Conservation (phyloP, 129 eudicot genomes). For the Calendula officinalis region DNA sequence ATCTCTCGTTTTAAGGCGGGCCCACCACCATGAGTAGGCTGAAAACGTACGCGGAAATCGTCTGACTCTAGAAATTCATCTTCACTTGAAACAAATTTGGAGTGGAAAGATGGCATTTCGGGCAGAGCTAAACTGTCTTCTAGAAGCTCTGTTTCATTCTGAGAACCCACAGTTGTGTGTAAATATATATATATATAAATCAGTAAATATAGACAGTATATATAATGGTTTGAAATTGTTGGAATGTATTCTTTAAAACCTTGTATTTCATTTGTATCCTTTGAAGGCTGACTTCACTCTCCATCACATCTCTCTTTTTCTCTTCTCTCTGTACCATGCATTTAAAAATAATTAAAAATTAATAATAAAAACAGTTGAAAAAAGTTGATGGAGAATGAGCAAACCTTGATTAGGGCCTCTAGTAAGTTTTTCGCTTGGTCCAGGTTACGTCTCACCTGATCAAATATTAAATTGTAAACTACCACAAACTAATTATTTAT, state of each 20-base stretch:
- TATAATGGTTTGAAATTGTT: too few species aligned
- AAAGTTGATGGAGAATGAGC: not conserved
- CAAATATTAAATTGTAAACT: not conserved
- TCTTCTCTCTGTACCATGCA: slow-evolving; percentile 72
- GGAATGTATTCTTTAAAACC: slow-evolving; percentile 33
- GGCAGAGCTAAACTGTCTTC: slow-evolving; percentile 80
- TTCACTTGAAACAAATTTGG: slow-evolving; percentile 69
- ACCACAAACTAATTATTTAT: too few species aligned
- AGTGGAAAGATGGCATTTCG: slow-evolving; percentile 58
- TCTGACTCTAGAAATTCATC: slow-evolving; percentile 86
- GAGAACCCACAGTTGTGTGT: slow-evolving; percentile 15
- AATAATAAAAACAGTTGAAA: slow-evolving; percentile 2
- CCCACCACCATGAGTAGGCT: too few species aligned
- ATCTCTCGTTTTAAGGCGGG: slow-evolving; percentile 40
- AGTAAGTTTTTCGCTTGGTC: slow-evolving; percentile 89
- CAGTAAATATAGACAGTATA: too few species aligned
- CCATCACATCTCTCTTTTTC: slow-evolving; percentile 89
- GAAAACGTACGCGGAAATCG: slow-evolving; percentile 32
- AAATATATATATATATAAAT: not conserved
- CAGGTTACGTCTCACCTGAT: slow-evolving; percentile 97
- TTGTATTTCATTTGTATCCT: slow-evolving; percentile 81
- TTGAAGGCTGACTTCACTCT: slow-evolving; percentile 81
- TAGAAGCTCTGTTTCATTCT: slow-evolving; percentile 86
- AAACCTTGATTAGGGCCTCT: slow-evolving; percentile 86
- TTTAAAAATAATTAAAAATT: not conserved